Evolutionary conservation across 768 basidiomycete genomes (phyloP), one percentile per base, ranked within the genome.

Genomic region (Neoboletus brunneissimus): DNA sequence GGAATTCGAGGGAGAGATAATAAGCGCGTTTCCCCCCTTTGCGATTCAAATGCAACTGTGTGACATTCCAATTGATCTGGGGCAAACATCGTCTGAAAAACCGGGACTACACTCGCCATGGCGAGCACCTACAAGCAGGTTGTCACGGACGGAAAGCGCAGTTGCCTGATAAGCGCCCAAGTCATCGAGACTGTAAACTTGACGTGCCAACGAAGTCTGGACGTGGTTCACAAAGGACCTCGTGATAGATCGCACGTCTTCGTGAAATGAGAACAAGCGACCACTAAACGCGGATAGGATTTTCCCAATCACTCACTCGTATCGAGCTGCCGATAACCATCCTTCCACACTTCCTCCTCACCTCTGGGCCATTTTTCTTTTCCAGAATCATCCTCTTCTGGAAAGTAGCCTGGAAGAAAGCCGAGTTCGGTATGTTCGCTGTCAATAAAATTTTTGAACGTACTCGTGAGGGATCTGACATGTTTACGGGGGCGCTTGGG

Each of bases 1-100:
- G 75, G 73, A 94, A 97, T 73, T 97, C 96, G 52, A 98, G 84
- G 41, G 93, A 96, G 57, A 98, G 83, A 73, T 98, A 99, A 78
- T 98, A 98, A 13, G 91, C 91, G 57, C 91, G 80, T 66, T 95
- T 94, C 25, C 91, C 92, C 37, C 84, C 78, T 69, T 91, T 94
- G 66, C 89, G 86, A 48, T 88, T 88, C 71, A 87, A 82, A 53
- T 84, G 76, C 56, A 88, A 68, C 64, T 91, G 87, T 8, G 91
- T 94, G 41, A 85, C 82, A 62, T 92, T 94, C 91, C 90, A 94
- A 72, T 92, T 91, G 63, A 89, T 72, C 87, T 88, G 48, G 15
- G 7, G 54, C 49, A 25, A n/a, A 20, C 6, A 23, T 37, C 15
- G 8, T 37, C 51, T 29, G 55, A 57, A 40, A 50, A 37, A 42